phyloP scores from a whole-genome alignment of 192 early-diverging fungal species.

The Coemansia sp. region DNA sequence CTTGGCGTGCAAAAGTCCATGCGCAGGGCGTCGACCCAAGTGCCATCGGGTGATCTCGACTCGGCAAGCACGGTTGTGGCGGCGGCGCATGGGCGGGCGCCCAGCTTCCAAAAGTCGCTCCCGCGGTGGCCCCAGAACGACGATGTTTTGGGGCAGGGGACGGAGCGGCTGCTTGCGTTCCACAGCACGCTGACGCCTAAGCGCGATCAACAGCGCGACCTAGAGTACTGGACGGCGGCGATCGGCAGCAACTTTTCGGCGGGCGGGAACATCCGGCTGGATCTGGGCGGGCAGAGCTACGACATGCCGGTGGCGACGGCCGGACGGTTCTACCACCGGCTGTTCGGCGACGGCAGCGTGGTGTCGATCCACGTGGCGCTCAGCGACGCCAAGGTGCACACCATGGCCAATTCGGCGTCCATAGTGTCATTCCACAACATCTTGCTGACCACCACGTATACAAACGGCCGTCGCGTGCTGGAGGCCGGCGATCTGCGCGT shows the following conservation, averaged over 20 bases:
- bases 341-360: conserved; percentile 37
- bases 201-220: conserved; percentile 5
- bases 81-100: background rate
- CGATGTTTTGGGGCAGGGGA: conserved; percentile 24
- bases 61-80: background rate
- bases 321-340: conserved; percentile 41
- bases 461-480: conserved; percentile 41
- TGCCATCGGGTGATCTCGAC: background rate
- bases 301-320: conserved; percentile 40
- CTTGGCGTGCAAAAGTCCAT: background rate
- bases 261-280: conserved; percentile 29
- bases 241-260: conserved; percentile 18
- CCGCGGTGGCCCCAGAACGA: conserved; percentile 4
- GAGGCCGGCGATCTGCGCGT: conserved; percentile 42
- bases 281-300: conserved; percentile 33
- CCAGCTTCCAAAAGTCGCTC: background rate
- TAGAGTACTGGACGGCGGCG: conserved; percentile 29
- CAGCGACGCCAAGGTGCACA: conserved; percentile 14
- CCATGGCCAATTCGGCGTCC: conserved; percentile 8
- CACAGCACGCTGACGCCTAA: conserved; percentile 20
- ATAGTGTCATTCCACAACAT: conserved; percentile 37
- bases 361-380: conserved; percentile 38
- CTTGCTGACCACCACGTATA: conserved; percentile 33
- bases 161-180: conserved; percentile 41
- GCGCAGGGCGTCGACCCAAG: background rate